Conservation (phyloP, 257 asterid genomes). For the Salvia hispanica region DNA sequence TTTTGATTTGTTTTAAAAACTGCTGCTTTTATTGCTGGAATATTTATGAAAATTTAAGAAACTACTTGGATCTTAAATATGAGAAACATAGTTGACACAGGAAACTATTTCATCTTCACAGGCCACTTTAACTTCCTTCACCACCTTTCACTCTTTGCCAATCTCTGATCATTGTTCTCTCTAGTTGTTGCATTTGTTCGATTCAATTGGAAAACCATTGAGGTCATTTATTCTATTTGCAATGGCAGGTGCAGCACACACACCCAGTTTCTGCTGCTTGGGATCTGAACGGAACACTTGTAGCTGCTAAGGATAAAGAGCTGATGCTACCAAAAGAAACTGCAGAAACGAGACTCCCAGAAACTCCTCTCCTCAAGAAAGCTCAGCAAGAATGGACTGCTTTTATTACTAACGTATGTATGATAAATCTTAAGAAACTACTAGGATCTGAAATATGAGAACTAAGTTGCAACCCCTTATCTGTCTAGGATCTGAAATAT, state of each 20-base stretch:
- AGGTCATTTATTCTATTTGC: not conserved
- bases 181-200: not conserved
- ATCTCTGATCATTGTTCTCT: not conserved
- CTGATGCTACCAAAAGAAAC: constrained; percentile 14
- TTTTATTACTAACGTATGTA: too few relatives aligned
- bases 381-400: constrained; percentile 41
- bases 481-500: too few relatives aligned
- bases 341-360: too few relatives aligned
- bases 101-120: not conserved
- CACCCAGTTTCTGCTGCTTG: constrained; percentile 13
- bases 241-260: constrained; percentile 1
- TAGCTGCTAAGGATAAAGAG: constrained; percentile 22
- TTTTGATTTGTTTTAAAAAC: not conserved
- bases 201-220: not conserved
- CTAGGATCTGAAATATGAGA: too few relatives aligned
- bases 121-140: not conserved
- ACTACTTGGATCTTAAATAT: not conserved
- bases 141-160: not conserved
- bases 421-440: not conserved
- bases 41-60: not conserved
- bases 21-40: not conserved
- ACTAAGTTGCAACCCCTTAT: too few relatives aligned
- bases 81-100: not conserved
- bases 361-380: constrained; percentile 1
- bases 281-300: not conserved